phyloP scores from a whole-genome alignment of 1,284 basidiomycete genomes.

The Ceratobasidium papillatum region DNA sequence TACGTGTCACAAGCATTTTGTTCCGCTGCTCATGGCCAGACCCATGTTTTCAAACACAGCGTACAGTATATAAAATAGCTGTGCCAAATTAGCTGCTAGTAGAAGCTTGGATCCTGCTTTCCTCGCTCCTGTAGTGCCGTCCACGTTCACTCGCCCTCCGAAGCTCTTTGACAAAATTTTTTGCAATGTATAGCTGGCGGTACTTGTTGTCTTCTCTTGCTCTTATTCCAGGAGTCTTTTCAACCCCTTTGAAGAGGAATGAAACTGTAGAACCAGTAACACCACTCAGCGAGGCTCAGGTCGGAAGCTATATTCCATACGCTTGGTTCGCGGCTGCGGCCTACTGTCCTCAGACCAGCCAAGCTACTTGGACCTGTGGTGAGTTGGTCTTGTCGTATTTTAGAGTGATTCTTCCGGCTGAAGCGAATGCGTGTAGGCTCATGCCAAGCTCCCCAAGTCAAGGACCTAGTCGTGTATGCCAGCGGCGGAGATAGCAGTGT shows the following conservation, averaged over 20 bases:
- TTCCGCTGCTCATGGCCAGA: neutral
- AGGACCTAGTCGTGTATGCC: conserved; percentile 16
- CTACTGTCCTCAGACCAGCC: neutral
- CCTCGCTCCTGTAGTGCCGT: too few species aligned
- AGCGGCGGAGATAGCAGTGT: conserved; percentile 23
- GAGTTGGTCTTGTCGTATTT: neutral
- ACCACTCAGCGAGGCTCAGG: neutral
- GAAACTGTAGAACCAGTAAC: neutral
- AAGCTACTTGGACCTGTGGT: conserved; percentile 13
- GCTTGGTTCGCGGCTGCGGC: conserved; percentile 12
- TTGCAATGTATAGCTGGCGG: neutral
- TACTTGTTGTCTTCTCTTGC: neutral
- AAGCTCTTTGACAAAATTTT: neutral
- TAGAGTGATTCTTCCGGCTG: neutral
- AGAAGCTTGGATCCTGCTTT: too few species aligned
- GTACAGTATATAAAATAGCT: neutral
- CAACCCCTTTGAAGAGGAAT: neutral
- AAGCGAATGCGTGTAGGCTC: neutral
- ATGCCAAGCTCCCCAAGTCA: conserved; percentile 6
- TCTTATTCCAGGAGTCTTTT: neutral
- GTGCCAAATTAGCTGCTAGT: too few species aligned
- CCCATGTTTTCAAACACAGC: neutral
- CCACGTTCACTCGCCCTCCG: neutral
- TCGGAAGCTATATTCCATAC: neutral
- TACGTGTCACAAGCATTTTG: neutral